Evolutionary conservation across 495 filamentous ascomycete genomes (phyloP), one percentile per base, ranked within the genome.

Genomic region (Rusavskia elegans): DNA sequence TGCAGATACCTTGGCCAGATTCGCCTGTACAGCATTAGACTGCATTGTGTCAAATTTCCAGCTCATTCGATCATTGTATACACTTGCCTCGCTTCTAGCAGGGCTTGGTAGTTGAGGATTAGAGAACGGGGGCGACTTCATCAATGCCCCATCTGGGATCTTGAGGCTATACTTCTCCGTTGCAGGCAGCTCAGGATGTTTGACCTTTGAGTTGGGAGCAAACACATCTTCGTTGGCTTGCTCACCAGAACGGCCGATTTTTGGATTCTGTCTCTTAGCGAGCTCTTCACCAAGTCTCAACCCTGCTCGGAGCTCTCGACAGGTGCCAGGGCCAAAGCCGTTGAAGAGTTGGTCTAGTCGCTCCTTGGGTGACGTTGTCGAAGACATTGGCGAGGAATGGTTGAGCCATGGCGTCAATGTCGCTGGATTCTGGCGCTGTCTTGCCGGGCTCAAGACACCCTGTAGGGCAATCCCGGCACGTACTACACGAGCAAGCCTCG

Each of bases 261-360:
- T 17, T 9, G 14, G 56, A 10, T 37, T 20, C 25, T 61, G 50
- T 27, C 63, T 64, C 54, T 64, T 67, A 4, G 71, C 72, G 46
- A 77, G 60, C 49, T 71, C 65, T 48, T 78, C 71, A 11, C 73
- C 76, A 51, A 78, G 64, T 7, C 65, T 63, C 48, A 77, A 59
- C 32, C 68, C 70, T 30, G 67, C 69, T 50, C 64, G 65, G 39
- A 77, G 55, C 56, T 73, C 66, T 56, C 65, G 60, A 52, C 66
- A 61, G 3, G 70, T 70, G 5, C 68, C 64, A 20, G 65, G 59
- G 21, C 69, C 63, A 38, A 78, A 70, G 14, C 67, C 70, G 42
- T 62, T 60, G 55, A 78, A 76, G 9, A 74, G 52, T 42, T 62
- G 48, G 42, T 78, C 64, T 20, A 69, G 42, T 1, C 62, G 65